Base-by-base conservation (phyloP, 2,329 filamentous ascomycete genomes). In the Diaporthe eres region DNA sequence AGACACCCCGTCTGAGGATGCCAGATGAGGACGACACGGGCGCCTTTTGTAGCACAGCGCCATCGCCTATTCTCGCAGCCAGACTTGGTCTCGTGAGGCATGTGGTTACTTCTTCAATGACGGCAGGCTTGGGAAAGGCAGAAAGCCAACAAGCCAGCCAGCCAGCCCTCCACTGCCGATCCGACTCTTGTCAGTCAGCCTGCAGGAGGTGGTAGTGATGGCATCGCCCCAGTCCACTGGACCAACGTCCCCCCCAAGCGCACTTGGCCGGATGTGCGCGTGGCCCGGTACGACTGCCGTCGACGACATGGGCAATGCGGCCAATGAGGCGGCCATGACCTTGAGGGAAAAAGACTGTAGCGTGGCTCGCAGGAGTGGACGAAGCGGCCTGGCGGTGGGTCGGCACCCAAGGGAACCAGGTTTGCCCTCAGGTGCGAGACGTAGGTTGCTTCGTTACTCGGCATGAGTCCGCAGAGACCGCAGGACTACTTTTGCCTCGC, bases 61-160 rank as follows among this genome's bases (percentile, higher is more conserved):
- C 67, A 34, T 37, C 25, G 13, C 49, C 60, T 49, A 49, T 60
- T 34, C 34, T 74, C 42, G 67, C 17, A 42, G 34, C 67, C 51
- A 31, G 44, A 31, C 39, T 28, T 77, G 73, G 60, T 72, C 73
- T 75, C 75, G 63, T 75, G 75, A 75, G 68, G 53, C 44, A 63
- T 55, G 28, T 25, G 28, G 44, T 47, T 37, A 42, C 60, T 55
- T 55, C 74, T 60, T 75, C 63, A 71, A 73, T 77, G 74, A 74
- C 74, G 61, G 74, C 74, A 75, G n/a, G 25, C 47, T 10, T 55
- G 42, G 49, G 71, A 37, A 60, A 72, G 63, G 49, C 63, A 68
- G 15, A 31, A 22, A 60, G 55, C 42, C 39, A 42, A 15, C n/a
- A 19, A 51, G n/a, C 49, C 49, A 53, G n/a, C 49, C 22, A 53